phyloP scores from a whole-genome alignment of 176 grass and related monocot genomes.

The Themeda triandra region DNA sequence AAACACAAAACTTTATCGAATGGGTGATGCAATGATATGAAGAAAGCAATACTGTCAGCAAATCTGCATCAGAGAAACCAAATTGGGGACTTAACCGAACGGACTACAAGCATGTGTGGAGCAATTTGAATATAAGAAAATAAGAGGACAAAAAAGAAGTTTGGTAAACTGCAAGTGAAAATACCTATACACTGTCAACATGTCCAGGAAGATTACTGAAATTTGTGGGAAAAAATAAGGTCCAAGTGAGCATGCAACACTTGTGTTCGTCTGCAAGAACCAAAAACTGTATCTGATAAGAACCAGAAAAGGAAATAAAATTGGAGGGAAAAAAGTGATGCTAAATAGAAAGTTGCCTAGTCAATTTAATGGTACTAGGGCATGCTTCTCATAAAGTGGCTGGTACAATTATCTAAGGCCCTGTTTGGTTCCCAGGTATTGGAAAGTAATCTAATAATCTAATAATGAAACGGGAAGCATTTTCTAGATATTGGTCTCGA shows the following conservation, averaged over 20 bases:
- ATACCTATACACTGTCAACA: conserved; percentile 97
- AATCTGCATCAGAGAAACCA: not conserved
- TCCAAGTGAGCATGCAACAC: conserved; percentile 84
- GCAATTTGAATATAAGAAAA: not conserved
- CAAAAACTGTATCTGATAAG: not conserved
- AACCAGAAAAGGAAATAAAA: not conserved
- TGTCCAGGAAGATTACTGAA: conserved; percentile 92
- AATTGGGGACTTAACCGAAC: not conserved
- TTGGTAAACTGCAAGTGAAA: not conserved
- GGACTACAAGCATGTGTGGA: not conserved
- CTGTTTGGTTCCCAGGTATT: no score
- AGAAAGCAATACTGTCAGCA: not conserved
- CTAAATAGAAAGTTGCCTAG: not conserved
- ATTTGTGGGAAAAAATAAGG: conserved; percentile 93
- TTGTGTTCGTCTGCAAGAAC: conserved; percentile 90
- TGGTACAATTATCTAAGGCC: not conserved
- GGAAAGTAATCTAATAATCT: no score
- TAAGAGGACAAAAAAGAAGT: not conserved
- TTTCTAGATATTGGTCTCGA: no score
- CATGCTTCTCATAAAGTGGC: not conserved
- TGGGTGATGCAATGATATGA: not conserved
- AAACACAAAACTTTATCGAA: not conserved
- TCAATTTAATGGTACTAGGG: not conserved
- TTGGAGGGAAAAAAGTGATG: not conserved
- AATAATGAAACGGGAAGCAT: no score